Conservation (phyloP, 495 filamentous ascomycete species). For the Immersiella caudata region DNA sequence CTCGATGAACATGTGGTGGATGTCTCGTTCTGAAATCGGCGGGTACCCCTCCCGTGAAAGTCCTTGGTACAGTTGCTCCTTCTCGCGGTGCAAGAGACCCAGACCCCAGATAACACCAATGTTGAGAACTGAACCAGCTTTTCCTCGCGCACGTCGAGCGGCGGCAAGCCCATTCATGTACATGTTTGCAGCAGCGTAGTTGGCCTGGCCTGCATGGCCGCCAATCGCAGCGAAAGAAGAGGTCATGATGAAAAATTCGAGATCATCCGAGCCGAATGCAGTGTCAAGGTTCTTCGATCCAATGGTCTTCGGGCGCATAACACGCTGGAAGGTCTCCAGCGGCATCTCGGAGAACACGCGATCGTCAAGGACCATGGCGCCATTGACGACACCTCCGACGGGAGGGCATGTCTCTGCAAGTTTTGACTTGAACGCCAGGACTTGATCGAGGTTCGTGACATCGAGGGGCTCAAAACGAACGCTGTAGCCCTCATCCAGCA, state of each 20-base stretch:
- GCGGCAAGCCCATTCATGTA: slow-evolving; percentile 54
- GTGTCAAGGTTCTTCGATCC: slow-evolving; percentile 46
- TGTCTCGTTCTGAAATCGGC: slow-evolving; percentile 61
- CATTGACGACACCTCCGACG: slow-evolving; percentile 55
- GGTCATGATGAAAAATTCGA: slow-evolving; percentile 56
- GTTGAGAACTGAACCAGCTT: slow-evolving; percentile 51
- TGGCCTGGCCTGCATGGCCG: slow-evolving; percentile 53
- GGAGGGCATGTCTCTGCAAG: slow-evolving; percentile 34
- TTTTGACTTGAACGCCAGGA: slow-evolving; percentile 35
- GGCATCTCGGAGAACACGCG: slow-evolving; percentile 52
- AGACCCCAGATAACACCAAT: slow-evolving; percentile 61
- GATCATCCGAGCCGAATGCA: slow-evolving; percentile 34
- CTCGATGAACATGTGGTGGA: slow-evolving; percentile 64
- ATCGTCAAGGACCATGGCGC: slow-evolving; percentile 59
- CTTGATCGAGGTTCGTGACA: slow-evolving; percentile 34
- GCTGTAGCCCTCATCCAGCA: slow-evolving; percentile 36
- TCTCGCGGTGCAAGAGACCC: slow-evolving; percentile 57
- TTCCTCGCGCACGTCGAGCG: slow-evolving; percentile 36
- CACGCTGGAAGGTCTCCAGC: slow-evolving; percentile 40
- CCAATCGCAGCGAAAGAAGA: slow-evolving; percentile 52
- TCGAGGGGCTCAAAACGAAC: slow-evolving; percentile 43
- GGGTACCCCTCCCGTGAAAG: slow-evolving; percentile 51
- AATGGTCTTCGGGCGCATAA: slow-evolving; percentile 49
- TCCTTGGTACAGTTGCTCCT: slow-evolving; percentile 43
- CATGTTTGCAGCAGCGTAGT: slow-evolving; percentile 61